Conservation (phyloP, 345 rosid genomes). For the Citrus mangshanensis region DNA sequence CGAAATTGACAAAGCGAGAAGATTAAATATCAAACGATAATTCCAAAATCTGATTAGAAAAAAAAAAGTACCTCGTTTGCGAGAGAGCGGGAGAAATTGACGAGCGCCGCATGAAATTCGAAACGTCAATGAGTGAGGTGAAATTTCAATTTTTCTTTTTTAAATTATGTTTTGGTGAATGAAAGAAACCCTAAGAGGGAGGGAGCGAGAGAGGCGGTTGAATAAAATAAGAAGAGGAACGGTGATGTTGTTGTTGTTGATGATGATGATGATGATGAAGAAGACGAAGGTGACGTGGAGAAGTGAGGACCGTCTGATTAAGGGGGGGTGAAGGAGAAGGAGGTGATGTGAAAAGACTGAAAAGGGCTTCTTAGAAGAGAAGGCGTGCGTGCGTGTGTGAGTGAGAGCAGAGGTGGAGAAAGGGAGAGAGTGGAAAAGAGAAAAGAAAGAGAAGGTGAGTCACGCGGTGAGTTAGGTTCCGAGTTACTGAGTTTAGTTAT, state of each 20-base stretch:
- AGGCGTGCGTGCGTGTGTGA: neutral
- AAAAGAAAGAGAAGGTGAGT: constrained; percentile 18
- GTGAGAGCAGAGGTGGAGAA: constrained; percentile 15
- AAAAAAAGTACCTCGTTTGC: constrained; percentile 32
- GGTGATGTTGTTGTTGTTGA: constrained; percentile 18
- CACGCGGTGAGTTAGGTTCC: constrained; percentile 27
- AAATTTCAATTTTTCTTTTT: neutral
- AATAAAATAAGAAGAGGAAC: constrained; percentile 19
- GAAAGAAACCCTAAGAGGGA: constrained; percentile 56
- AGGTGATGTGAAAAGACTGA: constrained; percentile 52
- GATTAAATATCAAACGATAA: neutral
- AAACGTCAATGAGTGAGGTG: constrained; percentile 3
- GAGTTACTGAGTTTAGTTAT: neutral
- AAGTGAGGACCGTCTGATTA: constrained; percentile 54
- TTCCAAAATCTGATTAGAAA: neutral
- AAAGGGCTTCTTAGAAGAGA: constrained; percentile 37
- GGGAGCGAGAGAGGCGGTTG: constrained; percentile 16
- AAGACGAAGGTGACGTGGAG: constrained; percentile 89
- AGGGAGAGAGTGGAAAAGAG: constrained; percentile 5
- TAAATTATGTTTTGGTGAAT: constrained; percentile 17
- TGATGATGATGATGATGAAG: constrained; percentile 58
- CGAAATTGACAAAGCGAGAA: constrained; percentile 5
- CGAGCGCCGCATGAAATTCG: constrained; percentile 10
- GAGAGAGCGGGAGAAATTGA: constrained; percentile 16
- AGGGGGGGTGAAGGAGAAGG: constrained; percentile 1